Conservation (phyloP, 129 eudicot genomes). For the Ambrosia trifida region DNA sequence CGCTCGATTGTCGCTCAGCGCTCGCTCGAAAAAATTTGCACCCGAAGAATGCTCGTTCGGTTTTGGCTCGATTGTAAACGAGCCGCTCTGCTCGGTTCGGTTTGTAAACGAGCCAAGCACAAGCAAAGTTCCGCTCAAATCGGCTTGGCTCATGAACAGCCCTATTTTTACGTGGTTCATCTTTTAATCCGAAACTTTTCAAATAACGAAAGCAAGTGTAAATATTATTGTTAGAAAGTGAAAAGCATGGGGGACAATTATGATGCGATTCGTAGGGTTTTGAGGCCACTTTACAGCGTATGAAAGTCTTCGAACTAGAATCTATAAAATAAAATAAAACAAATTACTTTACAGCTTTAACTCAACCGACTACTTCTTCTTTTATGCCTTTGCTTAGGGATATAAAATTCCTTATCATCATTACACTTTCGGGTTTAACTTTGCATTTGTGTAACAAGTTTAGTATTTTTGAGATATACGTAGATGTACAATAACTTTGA, state of each 20-base stretch:
- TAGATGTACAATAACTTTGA: too few species aligned
- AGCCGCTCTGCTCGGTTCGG: too few species aligned
- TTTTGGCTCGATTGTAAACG: too few species aligned
- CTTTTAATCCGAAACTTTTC: background rate
- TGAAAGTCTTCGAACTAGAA: slow-evolving; percentile 9
- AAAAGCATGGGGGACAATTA: slow-evolving; percentile 38
- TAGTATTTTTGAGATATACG: too few species aligned
- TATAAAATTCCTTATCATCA: slow-evolving; percentile 18
- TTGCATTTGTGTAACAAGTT: too few species aligned
- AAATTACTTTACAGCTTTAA: slow-evolving; percentile 36
- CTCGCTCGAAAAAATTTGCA: too few species aligned
- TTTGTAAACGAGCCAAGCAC: too few species aligned
- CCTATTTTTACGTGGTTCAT: background rate
- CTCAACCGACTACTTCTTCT: slow-evolving; percentile 22
- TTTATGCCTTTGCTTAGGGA: slow-evolving; percentile 21
- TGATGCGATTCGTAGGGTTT: slow-evolving; percentile 35
- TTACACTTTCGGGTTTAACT: background rate
- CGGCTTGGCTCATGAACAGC: too few species aligned
- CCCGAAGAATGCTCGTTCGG: too few species aligned
- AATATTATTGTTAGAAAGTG: slow-evolving; percentile 12
- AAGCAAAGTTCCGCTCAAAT: too few species aligned
- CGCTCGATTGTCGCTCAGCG: too few species aligned
- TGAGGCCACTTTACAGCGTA: slow-evolving; percentile 31
- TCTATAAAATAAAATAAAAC: slow-evolving; percentile 1
- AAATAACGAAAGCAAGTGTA: background rate